phyloP scores from a whole-genome alignment of 257 asterid genomes.

The Thymus mandschuricus region DNA sequence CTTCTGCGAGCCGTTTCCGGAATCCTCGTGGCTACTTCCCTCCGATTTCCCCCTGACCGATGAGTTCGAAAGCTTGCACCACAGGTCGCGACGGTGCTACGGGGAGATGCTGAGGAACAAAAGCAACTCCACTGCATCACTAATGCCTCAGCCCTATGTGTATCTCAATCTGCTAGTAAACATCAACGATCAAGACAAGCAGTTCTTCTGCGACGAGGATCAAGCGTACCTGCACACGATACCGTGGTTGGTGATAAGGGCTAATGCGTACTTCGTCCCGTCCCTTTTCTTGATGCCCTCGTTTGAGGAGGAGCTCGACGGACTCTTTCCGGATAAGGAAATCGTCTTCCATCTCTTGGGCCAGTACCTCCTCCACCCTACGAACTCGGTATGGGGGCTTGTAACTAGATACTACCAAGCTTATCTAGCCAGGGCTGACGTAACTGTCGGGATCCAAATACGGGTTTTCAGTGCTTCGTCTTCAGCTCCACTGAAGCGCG shows the following conservation, averaged over 20 bases:
- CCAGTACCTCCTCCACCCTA: neutral
- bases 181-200: neutral
- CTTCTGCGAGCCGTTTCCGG: slow-evolving; percentile 71
- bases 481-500: neutral
- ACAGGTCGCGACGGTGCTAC: neutral
- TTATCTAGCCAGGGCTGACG: neutral
- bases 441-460: neutral
- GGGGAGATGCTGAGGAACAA: neutral
- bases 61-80: neutral
- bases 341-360: neutral
- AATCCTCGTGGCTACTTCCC: neutral
- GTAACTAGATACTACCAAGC: neutral
- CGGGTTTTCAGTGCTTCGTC: neutral
- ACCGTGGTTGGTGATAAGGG: neutral
- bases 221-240: neutral
- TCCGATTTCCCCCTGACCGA: neutral
- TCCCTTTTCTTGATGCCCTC: neutral
- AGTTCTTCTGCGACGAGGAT: neutral
- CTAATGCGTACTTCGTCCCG: neutral
- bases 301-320: neutral
- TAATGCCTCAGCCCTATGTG: neutral
- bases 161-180: neutral
- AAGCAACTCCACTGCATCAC: neutral
- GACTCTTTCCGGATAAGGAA: neutral
- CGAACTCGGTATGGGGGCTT: neutral